Percentiles rank a stretch among this genome's conserved stretches.
phyloP scores from a whole-genome alignment of 306 rosid genomes.

The Lagenaria siceraria region DNA sequence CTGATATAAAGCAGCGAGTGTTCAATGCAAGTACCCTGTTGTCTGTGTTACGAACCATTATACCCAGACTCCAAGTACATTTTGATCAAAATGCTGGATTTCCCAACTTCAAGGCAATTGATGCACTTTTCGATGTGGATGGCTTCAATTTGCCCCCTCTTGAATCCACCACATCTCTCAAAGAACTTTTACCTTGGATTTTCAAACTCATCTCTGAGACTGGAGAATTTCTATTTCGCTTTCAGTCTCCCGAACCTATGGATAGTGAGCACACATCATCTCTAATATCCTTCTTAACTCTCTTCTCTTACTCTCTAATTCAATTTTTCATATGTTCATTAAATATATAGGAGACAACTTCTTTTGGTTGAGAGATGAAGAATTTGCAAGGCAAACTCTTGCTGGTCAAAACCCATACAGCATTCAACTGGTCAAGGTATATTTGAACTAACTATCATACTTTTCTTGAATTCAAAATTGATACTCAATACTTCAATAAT shows the following conservation, averaged over 20 bases:
- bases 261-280: conserved; percentile 3
- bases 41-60: conserved; percentile 16
- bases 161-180: conserved; percentile 1
- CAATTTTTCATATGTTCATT: not conserved
- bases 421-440: conserved; percentile 21
- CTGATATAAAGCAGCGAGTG: conserved; percentile 17
- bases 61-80: conserved; percentile 14
- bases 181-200: conserved; percentile 18
- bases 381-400: conserved; percentile 26
- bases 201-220: conserved; percentile 16
- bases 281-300: no score
- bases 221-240: conserved; percentile 18
- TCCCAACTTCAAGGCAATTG: conserved; percentile 27
- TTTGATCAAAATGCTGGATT: conserved; percentile 14
- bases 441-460: no score
- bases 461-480: not conserved
- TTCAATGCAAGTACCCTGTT: conserved; percentile 13
- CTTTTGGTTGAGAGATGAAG: conserved; percentile 15
- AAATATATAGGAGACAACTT: conserved; percentile 26
- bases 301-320: not conserved
- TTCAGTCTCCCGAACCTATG: conserved; percentile 23
- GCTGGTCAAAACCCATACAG: conserved; percentile 32
- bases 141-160: conserved; percentile 14
- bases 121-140: conserved; percentile 23
- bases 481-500: no score